These are phyloP conservation scores for Aspergillus incahuasiensis DNA, from an alignment of 495 filamentous ascomycete species.

Conservation along the genomic window DNA sequence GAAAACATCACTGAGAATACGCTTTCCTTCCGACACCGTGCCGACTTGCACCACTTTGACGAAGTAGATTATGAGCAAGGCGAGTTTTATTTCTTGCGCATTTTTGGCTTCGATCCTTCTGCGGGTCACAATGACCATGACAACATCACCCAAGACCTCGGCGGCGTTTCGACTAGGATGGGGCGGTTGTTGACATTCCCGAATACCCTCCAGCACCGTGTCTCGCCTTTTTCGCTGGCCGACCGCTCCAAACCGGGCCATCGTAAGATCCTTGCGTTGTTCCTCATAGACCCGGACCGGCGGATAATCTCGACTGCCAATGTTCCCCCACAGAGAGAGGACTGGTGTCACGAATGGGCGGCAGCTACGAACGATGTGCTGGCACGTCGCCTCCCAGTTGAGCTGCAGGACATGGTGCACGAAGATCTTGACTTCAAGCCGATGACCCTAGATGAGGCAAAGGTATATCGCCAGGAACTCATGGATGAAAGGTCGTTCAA, in stretches of 20 bases:
- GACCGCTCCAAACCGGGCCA: conserved; percentile 44
- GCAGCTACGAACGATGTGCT: conserved; percentile 13
- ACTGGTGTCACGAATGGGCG: conserved; percentile 19
- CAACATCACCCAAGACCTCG: conserved; percentile 25
- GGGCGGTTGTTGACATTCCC: conserved; percentile 25
- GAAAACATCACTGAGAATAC: conserved; percentile 47
- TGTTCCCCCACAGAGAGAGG: conserved; percentile 46
- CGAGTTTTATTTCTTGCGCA: conserved; percentile 13
- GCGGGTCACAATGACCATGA: neutral
- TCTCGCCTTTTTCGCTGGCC: conserved; percentile 40
- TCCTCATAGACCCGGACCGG: conserved; percentile 45
- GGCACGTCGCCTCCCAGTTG: conserved; percentile 12
- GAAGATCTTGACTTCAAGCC: conserved; percentile 22
- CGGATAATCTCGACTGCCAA: conserved; percentile 48
- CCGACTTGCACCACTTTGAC: conserved; percentile 9
- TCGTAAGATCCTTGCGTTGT: conserved; percentile 49
- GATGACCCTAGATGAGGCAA: conserved; percentile 30
- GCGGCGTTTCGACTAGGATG: conserved; percentile 18
- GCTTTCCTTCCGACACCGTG: conserved; percentile 44
- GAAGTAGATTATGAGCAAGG: conserved; percentile 15
- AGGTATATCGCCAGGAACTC: conserved; percentile 42
- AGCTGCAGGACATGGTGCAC: conserved; percentile 37
- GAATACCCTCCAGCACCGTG: conserved; percentile 45
- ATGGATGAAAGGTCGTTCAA: conserved; percentile 36
- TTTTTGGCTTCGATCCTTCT: conserved; percentile 22